Evolutionary conservation across 2,329 filamentous ascomycete species (phyloP).

Genomic region (Xylaria hypoxylon): DNA sequence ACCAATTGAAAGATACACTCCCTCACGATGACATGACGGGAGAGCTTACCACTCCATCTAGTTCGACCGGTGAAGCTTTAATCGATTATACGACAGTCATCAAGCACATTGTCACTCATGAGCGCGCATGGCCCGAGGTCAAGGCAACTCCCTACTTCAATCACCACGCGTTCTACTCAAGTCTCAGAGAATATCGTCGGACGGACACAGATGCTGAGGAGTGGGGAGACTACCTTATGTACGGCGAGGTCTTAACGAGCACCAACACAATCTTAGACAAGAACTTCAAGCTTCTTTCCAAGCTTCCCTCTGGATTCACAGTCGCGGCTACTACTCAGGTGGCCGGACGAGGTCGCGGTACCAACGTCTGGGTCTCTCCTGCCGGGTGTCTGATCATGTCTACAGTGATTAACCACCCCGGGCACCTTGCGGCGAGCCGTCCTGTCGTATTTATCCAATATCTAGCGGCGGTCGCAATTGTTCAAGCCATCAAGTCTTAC

Average conservation of each 20-base stretch:
- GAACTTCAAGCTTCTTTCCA: conserved; percentile 81
- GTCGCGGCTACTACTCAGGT: conserved; percentile 88
- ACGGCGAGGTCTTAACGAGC: conserved; percentile 92
- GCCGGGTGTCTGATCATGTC: conserved; percentile 89
- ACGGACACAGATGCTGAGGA: conserved; percentile 67
- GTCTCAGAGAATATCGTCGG: conserved; percentile 74
- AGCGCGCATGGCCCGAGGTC: conserved; percentile 72
- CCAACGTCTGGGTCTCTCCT: conserved; percentile 95
- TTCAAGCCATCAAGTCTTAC: conserved; percentile 85
- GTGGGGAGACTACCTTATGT: conserved; percentile 84
- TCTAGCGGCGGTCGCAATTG: conserved; percentile 86
- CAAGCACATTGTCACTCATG: conserved; percentile 81
- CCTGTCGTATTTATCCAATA: conserved; percentile 97
- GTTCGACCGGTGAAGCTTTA: conserved; percentile 65
- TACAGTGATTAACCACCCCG: conserved; percentile 84
- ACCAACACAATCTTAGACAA: conserved; percentile 95
- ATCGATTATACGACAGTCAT: conserved; percentile 79
- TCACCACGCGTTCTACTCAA: conserved; percentile 80
- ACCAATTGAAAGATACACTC: conserved; percentile 66
- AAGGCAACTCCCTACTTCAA: conserved; percentile 89
- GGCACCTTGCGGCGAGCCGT: conserved; percentile 75
- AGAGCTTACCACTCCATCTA: conserved; percentile 42
- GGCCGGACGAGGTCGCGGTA: conserved; percentile 86
- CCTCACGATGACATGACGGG: conserved; percentile 50
- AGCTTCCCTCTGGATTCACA: conserved; percentile 87